Evolutionary conservation across 352 stramenopile genomes (phyloP).

Genomic region (Phytophthora quininea): DNA sequence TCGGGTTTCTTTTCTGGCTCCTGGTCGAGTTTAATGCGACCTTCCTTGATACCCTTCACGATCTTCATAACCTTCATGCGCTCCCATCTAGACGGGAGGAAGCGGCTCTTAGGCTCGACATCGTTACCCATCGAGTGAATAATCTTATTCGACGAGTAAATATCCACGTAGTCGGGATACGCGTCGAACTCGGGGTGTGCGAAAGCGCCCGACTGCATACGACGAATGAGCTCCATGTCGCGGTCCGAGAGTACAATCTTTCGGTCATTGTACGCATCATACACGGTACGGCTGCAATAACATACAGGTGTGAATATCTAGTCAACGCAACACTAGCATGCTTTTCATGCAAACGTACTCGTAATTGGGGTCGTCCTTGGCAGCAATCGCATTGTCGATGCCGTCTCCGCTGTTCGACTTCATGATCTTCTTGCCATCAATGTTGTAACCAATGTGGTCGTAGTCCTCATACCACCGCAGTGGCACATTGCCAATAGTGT

Average conservation of each 20-base stretch:
- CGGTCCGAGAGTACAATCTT: constrained; percentile 96
- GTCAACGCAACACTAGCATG: constrained; percentile 6
- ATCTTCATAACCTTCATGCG: constrained; percentile 98
- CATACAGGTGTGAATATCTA: constrained; percentile 6
- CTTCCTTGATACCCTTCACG: constrained; percentile 96
- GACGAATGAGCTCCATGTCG: constrained; percentile 98
- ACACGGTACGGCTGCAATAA: constrained; percentile 90
- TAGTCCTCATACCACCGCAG: constrained; percentile 99
- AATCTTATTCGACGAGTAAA: constrained; percentile 89
- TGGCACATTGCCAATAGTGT: constrained; percentile 98
- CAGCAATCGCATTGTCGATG: constrained; percentile 89
- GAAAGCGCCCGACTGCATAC: constrained; percentile 94
- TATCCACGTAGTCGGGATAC: constrained; percentile 91
- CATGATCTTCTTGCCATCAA: constrained; percentile 96
- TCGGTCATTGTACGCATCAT: constrained; percentile 98
- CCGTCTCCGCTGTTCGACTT: constrained; percentile 90
- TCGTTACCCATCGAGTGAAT: constrained; percentile 90
- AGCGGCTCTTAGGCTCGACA: constrained; percentile 92
- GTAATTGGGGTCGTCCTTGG: constrained; percentile 93
- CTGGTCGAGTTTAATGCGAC: constrained; percentile 92
- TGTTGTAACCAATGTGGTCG: constrained; percentile 99
- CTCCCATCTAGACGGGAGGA: constrained; percentile 97
- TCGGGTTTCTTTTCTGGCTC: constrained; percentile 93
- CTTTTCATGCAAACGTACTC: constrained; percentile 51
- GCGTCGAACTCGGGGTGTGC: constrained; percentile 93